Base-by-base conservation (phyloP, 768 basidiomycete genomes). In the Dioszegia crocea region DNA sequence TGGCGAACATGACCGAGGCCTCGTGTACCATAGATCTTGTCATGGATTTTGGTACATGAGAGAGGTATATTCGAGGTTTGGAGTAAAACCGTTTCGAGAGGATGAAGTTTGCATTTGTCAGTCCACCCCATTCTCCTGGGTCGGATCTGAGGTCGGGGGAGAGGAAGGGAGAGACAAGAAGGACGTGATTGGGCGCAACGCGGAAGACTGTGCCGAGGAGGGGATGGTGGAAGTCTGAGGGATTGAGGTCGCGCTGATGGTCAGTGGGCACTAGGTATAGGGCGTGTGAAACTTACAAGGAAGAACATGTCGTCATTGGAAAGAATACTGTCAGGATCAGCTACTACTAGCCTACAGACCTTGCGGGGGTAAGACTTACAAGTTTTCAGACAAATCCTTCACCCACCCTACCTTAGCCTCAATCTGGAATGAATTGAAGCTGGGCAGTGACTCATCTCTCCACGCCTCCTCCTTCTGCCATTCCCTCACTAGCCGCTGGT, bases 221-320 rank as follows among this genome's bases (percentile, higher is more conserved):
- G 11, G 71, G 71, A 24, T 74, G 65, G 40, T 72, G 67, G 55
- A 76, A 74, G 51, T 76, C 73, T 23, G 71, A 41, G 3, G 56
- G 21, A 2, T 64, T 53, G 11, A 74, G 44, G 2, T 53, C 21
- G 19, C 51, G 43, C 57, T 65, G 43, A 9, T 14, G 6, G 14
- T 29, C 44, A 43, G 48, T 36, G 45, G 56, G 45, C 12, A 47
- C 21, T 49, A 17, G 8, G 43, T 29, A 17, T 24, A 33, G 14
- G 41, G 27, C 19, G 9, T 29, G 39, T 4, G 21, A 26, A n/a
- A 67, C 66, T 53, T 26, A 67, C 64, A n/a, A 72, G 58, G 41
- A 76, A 60, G 52, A 71, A 74, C 75, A 76, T 76, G 56, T 76
- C 75, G 38, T 76, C 75, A 55, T 76, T 76, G 50, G 62, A 59